Base-by-base conservation (phyloP, 2,329 filamentous ascomycete genomes). In the Metarhizium sp. region DNA sequence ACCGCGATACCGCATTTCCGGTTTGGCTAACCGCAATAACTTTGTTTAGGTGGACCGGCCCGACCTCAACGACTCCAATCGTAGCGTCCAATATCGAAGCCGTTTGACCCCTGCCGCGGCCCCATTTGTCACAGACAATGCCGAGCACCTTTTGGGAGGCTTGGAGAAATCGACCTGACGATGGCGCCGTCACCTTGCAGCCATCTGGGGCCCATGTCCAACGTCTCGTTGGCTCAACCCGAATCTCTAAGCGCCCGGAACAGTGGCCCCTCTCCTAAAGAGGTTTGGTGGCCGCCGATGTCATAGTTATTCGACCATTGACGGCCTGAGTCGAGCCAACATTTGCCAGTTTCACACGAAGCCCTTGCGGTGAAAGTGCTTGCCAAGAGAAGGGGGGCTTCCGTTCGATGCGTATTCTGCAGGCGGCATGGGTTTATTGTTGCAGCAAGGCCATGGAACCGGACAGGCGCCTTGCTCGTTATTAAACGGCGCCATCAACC, bases 201-300 rank as follows among this genome's bases (percentile, higher is more conserved):
- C 55, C 46, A 16, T 30, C 38, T 42, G 10, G 29, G 48, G 50
- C 32, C 25, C 50, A 45, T 45, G 30, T n/a, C 30, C n/a, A 32
- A 10, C 49, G 20, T 46, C 49, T 57, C 45, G 36, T 56, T 58
- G 53, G 56, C 25, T 48, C 58, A 48, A 52, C 51, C 46, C 53
- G 40, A 48, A 45, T 58, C 55, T 60, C 51, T 63, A 64, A 64
- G 62, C 62, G 62, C 62, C 62, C 59, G 57, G 57, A 55, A 50
- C 57, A 59, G 57, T 57, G 46, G 50, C 38, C 51, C 55, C 29
- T 40, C n/a, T 7, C 45, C 51, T 11, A 43, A 56, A 36, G 3
- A 14, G 54, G 56, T 51, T 58, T 53, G 54, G 56, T 36, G 40
- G 50, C 50, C 51, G 56, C 53, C 40, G 40, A 47, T 34, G 47